Percentiles rank a stretch among this genome's conserved stretches.
phyloP scores from a whole-genome alignment of 2,329 filamentous ascomycete genomes.

The Phaeophleospora eucalypticola region DNA sequence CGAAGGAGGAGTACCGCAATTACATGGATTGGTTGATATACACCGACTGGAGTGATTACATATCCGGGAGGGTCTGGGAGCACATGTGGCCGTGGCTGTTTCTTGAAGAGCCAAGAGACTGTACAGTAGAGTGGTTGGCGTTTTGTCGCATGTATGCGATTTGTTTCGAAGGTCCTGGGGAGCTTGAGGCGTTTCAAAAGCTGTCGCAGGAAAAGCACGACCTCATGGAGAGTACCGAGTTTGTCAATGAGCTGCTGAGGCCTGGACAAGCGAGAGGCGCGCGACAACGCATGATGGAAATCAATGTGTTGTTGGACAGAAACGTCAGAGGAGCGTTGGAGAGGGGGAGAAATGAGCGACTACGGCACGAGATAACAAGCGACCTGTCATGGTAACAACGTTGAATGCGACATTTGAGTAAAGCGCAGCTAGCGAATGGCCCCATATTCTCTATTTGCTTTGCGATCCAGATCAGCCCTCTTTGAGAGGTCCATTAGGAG shows the following conservation, averaged over 20 bases:
- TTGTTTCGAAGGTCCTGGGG: neutral
- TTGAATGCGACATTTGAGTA: too few species aligned
- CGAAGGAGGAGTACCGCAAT: slow-evolving; percentile 13
- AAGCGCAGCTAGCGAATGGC: too few species aligned
- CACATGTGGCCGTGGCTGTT: slow-evolving; percentile 14
- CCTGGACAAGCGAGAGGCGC: neutral
- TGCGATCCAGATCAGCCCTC: too few species aligned
- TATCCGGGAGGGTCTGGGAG: slow-evolving; percentile 16
- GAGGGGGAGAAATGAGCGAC: neutral
- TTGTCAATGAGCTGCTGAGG: neutral
- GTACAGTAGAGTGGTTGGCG: neutral
- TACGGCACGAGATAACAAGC: neutral
- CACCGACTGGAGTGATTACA: slow-evolving; percentile 10
- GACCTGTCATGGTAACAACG: neutral
- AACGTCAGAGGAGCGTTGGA: neutral
- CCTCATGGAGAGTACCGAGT: neutral
- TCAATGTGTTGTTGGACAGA: neutral
- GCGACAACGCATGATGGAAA: neutral
- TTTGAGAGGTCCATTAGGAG: too few species aligned
- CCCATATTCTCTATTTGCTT: too few species aligned
- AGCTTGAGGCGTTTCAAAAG: neutral
- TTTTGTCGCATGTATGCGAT: neutral
- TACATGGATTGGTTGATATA: slow-evolving; percentile 14
- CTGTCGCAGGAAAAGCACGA: neutral
- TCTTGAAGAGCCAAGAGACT: neutral